Conservation (phyloP, 2,329 filamentous ascomycete species). For the Talaromyces amestolkiae region DNA sequence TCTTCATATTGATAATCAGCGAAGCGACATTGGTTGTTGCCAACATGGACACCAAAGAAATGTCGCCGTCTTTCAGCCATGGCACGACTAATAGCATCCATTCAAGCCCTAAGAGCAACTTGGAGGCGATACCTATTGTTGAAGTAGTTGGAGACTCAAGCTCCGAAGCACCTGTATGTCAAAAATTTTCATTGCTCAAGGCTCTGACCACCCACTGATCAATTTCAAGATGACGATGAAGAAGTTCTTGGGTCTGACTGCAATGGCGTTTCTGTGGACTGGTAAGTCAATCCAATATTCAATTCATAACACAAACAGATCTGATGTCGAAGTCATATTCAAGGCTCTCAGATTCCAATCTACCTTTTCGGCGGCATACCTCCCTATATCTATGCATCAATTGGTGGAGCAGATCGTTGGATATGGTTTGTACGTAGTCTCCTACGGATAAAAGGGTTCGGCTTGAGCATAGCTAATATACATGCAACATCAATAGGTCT, state of each 20-base stretch:
- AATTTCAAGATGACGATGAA: constrained; percentile 49
- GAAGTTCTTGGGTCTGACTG: constrained; percentile 54
- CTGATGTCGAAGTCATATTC: not conserved
- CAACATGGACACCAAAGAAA: constrained; percentile 7
- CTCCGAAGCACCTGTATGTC: constrained; percentile 11
- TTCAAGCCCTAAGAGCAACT: constrained; percentile 12
- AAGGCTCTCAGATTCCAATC: constrained; percentile 53
- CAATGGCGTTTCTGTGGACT: constrained; percentile 62
- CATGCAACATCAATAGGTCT: constrained; percentile 32
- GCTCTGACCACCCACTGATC: not conserved
- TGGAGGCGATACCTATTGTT: constrained; percentile 7
- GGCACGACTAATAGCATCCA: constrained; percentile 2
- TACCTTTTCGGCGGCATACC: constrained; percentile 53
- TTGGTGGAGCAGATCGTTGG: constrained; percentile 61
- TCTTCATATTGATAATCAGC: not conserved
- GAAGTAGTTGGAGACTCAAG: not conserved
- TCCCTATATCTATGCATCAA: constrained; percentile 57
- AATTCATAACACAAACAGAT: not conserved
- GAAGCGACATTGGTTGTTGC: not conserved
- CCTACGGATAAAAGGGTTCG: not conserved
- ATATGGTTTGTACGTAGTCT: constrained; percentile 54
- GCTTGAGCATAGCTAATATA: constrained; percentile 5
- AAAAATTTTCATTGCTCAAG: not conserved
- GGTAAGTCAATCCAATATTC: constrained; percentile 38
- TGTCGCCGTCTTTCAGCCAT: constrained; percentile 3